phyloP scores from a whole-genome alignment of 306 rosid species.

The Gillenia trifoliata region DNA sequence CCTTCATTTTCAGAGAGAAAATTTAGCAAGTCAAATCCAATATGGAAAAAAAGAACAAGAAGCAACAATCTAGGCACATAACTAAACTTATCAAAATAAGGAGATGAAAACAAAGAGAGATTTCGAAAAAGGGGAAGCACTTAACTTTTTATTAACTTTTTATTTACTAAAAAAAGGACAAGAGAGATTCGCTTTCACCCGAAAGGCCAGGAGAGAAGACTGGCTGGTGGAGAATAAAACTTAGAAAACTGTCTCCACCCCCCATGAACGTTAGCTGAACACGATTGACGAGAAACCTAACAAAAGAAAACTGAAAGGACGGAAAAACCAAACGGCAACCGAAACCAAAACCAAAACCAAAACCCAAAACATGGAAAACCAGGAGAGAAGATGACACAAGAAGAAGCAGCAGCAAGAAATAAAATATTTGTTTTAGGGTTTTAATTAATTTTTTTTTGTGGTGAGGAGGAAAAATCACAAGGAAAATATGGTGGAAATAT shows the following conservation, averaged over 20 bases:
- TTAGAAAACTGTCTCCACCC: neutral
- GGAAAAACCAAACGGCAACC: neutral
- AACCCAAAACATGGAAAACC: neutral
- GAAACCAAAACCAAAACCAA: too few species aligned
- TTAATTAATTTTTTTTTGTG: too few species aligned
- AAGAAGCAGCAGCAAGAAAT: neutral
- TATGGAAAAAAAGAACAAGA: neutral
- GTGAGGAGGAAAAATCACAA: neutral
- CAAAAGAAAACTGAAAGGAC: neutral
- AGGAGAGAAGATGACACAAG: neutral
- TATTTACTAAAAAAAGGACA: neutral
- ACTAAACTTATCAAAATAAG: neutral
- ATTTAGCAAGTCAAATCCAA: neutral
- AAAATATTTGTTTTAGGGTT: too few species aligned
- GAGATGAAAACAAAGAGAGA: constrained; percentile 2
- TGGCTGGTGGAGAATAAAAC: constrained; percentile 25
- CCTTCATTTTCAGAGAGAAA: neutral
- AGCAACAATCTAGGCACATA: neutral
- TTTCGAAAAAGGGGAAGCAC: neutral
- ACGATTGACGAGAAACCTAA: neutral
- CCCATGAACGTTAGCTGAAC: constrained; percentile 14
- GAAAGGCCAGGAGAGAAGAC: constrained; percentile 13
- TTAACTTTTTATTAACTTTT: neutral
- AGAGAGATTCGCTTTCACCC: neutral
- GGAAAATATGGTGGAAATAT: constrained; percentile 3